These are phyloP conservation scores for Aspergillus puulaauensis DNA, from an alignment of 2,329 filamentous ascomycete genomes.

Conservation along the genomic window DNA sequence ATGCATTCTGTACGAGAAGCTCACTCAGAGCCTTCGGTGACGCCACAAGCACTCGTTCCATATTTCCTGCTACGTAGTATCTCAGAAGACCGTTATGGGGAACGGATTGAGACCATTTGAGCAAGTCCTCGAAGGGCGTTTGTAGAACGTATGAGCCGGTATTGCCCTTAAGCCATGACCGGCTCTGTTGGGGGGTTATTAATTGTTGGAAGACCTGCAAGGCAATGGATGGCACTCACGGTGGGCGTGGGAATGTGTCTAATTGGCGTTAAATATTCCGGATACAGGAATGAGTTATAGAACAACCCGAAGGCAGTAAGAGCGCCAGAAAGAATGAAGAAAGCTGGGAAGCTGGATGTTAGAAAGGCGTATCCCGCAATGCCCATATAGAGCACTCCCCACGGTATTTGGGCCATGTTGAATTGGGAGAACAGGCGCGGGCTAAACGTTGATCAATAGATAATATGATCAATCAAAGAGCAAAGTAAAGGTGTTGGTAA, in stretches of 20 bases:
- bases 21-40: slow-evolving; percentile 67
- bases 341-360: slow-evolving; percentile 28
- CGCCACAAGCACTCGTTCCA: slow-evolving; percentile 62
- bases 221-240: slow-evolving; percentile 33
- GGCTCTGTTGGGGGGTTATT: slow-evolving; percentile 24
- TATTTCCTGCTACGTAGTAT: slow-evolving; percentile 63
- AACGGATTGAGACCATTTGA: slow-evolving; percentile 57
- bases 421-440: background rate
- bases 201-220: too few relatives aligned
- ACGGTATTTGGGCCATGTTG: slow-evolving; percentile 10
- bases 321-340: slow-evolving; percentile 20
- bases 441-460: background rate
- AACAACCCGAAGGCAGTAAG: slow-evolving; percentile 24
- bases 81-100: slow-evolving; percentile 69
- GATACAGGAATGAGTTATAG: slow-evolving; percentile 54
- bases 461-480: background rate
- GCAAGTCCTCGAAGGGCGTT: slow-evolving; percentile 39
- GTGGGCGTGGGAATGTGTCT: slow-evolving; percentile 56
- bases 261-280: slow-evolving; percentile 58
- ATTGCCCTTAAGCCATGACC: slow-evolving; percentile 50
- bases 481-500: background rate
- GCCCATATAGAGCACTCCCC: slow-evolving; percentile 18
- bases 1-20: slow-evolving; percentile 66
- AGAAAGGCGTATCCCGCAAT: slow-evolving; percentile 25
- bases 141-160: slow-evolving; percentile 36